Conservation (phyloP, 257 asterid genomes). For the Penstemon eatonii region DNA sequence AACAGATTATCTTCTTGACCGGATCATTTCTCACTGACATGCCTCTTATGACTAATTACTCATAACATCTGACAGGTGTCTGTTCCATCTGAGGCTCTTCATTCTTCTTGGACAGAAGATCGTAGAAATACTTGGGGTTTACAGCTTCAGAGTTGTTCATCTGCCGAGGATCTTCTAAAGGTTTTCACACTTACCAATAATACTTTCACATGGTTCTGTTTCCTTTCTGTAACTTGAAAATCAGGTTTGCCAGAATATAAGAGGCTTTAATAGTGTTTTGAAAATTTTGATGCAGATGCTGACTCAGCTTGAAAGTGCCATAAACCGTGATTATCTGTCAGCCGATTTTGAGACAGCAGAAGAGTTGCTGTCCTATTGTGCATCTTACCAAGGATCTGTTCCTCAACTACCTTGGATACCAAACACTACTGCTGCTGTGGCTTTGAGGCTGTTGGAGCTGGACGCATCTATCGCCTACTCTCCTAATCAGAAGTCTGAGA, state of each 20-base stretch:
- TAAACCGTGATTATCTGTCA: conserved; percentile 71
- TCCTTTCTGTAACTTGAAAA: conserved; percentile 5
- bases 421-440: conserved; percentile 78
- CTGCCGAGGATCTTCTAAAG: conserved; percentile 73
- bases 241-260: not conserved
- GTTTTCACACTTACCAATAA: conserved; percentile 33
- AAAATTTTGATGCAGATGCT: conserved; percentile 49
- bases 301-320: conserved; percentile 70
- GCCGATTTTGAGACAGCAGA: conserved; percentile 82
- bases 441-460: conserved; percentile 86
- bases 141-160: conserved; percentile 61
- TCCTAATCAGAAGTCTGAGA: conserved; percentile 58
- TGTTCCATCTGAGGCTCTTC: conserved; percentile 77
- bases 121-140: conserved; percentile 69
- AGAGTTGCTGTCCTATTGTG: conserved; percentile 63
- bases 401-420: conserved; percentile 95
- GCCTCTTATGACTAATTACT: conserved; percentile 13
- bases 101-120: conserved; percentile 82
- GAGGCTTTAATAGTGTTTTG: not conserved
- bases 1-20: conserved; percentile 1
- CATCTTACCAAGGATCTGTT: conserved; percentile 43
- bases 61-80: conserved; percentile 53
- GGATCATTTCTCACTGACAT: conserved; percentile 16
- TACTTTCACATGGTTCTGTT: conserved; percentile 9
- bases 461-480: conserved; percentile 68